A percentile compares a stretch with the other conserved stretches of the same genome.
phyloP scores from a whole-genome alignment of 2,329 filamentous ascomycete genomes.

The Colletotrichum sp. region DNA sequence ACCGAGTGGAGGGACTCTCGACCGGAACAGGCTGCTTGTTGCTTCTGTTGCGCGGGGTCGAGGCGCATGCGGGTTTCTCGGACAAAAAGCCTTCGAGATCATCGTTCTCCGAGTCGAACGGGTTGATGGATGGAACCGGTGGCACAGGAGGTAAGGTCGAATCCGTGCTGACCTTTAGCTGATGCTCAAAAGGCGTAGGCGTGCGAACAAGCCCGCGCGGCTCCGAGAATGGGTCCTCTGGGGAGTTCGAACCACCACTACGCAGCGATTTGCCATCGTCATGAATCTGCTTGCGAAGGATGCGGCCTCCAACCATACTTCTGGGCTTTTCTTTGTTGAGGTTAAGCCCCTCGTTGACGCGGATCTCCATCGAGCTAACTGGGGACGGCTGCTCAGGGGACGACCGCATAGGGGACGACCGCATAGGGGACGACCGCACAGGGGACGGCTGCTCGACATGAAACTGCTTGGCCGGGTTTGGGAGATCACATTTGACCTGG shows the following conservation, averaged over 20 bases:
- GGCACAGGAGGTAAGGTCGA: background rate
- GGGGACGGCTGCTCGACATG: conserved; percentile 23
- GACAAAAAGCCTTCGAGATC: conserved; percentile 43
- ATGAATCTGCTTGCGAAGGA: conserved; percentile 32
- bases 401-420: conserved; percentile 30
- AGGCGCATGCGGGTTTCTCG: conserved; percentile 39
- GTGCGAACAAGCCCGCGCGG: conserved; percentile 18
- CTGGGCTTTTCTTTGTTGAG: conserved; percentile 39
- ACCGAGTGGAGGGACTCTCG: conserved; percentile 3
- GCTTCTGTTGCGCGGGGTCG: conserved; percentile 37
- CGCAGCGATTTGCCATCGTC: conserved; percentile 32
- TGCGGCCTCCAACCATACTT: conserved; percentile 32
- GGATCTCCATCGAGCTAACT: conserved; percentile 35
- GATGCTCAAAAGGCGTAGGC: conserved; percentile 27
- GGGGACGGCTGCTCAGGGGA: conserved; percentile 20
- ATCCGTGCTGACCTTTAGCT: conserved; percentile 12
- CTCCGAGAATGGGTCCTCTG: conserved; percentile 36
- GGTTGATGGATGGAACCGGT: conserved; percentile 14
- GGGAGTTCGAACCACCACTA: conserved; percentile 24
- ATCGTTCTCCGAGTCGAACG: conserved; percentile 41
- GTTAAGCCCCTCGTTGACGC: conserved; percentile 39
- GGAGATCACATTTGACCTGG: background rate
- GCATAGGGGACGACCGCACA: conserved; percentile 28
- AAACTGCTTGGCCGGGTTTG: conserved; percentile 5
- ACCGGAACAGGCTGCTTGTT: background rate